Evolutionary conservation across 2,329 filamentous ascomycete genomes (phyloP), one percentile per base, ranked within the genome.

Genomic region (Alternaria arbusti): DNA sequence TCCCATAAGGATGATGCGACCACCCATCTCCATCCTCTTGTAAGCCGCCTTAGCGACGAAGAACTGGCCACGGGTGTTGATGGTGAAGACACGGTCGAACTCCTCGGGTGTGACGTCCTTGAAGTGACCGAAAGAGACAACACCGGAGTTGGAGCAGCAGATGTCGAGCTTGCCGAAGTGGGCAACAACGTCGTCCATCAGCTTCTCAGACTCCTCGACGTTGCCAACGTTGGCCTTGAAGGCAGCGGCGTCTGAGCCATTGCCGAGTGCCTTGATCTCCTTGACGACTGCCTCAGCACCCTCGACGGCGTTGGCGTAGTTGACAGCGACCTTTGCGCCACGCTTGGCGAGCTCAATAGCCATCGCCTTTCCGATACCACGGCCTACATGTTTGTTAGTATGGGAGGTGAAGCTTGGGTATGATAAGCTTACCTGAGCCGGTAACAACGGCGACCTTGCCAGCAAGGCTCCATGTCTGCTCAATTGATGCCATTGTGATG

Each of bases 131-230:
- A 86, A 86, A 47, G 82, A 83, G 36, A 86, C 84, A 58, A 86
- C 85, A 68, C 85, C 89, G 49, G 86, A 88, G 84, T 91, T 91
- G 75, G 87, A 90, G 84, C 87, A 88, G 74, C 90, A 89, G 70
- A 92, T 90, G 81, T 91, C 84, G 74, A 92, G 84, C 78, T 87
- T 85, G 79, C 89, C 89, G 75, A 89, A 92, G 78, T 87, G 83
- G 70, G 82, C 81, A 66, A 89, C 83, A 57, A 89, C 89, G 74
- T 90, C 79, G 61, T 86, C 84, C 82, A 92, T 91, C 70, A 92
- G 82, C 63, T 81, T 79, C 58, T 86, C 84, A 69, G 89, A 92
- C 79, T 92, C 84, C 63, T 85, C 79, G 49, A 90, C 86, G 64
- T 90, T 83, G 68, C 87, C 85, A 60, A 92, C 86, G 81, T 93